Base-by-base conservation (phyloP, 805 yeast species). In the Saccharomycopsis oosterbeekiorum region DNA sequence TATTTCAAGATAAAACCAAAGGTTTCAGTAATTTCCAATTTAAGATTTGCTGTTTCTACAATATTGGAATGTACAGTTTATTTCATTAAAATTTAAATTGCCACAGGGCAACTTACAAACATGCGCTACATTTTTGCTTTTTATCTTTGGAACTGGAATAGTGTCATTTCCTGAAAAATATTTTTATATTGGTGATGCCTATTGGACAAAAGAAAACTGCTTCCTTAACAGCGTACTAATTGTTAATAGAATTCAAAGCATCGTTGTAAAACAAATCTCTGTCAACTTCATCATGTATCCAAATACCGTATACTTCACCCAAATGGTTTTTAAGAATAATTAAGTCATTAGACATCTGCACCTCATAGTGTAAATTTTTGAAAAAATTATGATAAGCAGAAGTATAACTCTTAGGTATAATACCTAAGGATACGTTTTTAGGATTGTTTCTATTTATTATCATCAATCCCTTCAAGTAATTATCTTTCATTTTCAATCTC, bases 221-320 rank as follows among this genome's bases (percentile, higher is more conserved):
- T n/a, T 10, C 29, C 14, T 26, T 14, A 15, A 41, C 21, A 29
- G 2, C 10, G 2, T 9, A n/a, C 51, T 55, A 60, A 42, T 54
- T 34, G n/a, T 54, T 63, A 58, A 71, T 67, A 0, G 67, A 67
- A 54, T 40, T 39, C 59, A 72, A 72, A 21, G 78, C 67, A 58
- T 78, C 64, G 67, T 84, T 81, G 67, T 75, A 81, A 51, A 88
- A 74, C 66, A 81, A 80, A 55, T 78, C 79, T 70, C 93, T 76
- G 68, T 87, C 92, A 8, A 78, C 81, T 55, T 80, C 84, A 60
- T 86, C 83, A 68, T 85, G 88, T 21, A 88, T 78, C 94, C 94
- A 88, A 56, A 88, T 74, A 0, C 96, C 96, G 70, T 79, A 88
- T 12, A 87, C 85, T 55, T 85, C 88, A 24, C 87, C 90, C 58